Base-by-base conservation (phyloP, 2,329 filamentous ascomycete genomes). In the Exutisphaerella laricina region DNA sequence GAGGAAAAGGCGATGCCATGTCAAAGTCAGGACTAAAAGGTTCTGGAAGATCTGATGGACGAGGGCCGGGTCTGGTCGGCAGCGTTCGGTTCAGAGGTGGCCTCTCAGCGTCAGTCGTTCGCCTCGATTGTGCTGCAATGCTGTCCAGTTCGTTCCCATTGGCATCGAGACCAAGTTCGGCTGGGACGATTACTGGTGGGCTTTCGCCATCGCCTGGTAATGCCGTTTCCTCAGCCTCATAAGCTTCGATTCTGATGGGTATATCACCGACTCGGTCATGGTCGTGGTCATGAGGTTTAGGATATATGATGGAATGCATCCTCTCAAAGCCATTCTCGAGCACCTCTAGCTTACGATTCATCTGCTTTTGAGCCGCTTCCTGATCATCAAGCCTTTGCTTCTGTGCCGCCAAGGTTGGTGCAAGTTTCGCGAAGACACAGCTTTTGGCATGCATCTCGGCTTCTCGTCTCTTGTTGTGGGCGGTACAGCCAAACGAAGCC, bases 351-450 rank as follows among this genome's bases (percentile, higher is more conserved):
- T 69, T 72, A 37, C 68, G 62, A 13, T 55, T 58, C 50, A 73
- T 57, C 14, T 66, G 59, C 40, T 66, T 66, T 39, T 71, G 62
- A 18, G 58, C 58, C 14, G 65, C 61, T 48, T 72, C 69, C 39
- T 66, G 67, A 43, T 67, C 63, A 38, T 70, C 67, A 41, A 71
- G 58, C 10, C 66, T 61, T 36, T 66, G 59, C 41, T 68, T 63
- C 49, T 73, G 67, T 16, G 64, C 60, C 23, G 61, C 56, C 41
- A 73, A 61, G 22, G 68, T 59, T 0, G 71, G 71, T 3, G 67
- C 64, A 56, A 74, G 67, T 39, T 60, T 68, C 6, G 70, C 70
- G 54, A 73, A 68, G 3, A 65, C 60, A 49, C 71, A 74, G 8
- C 46, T 55, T 35, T 56, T 57, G 20, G 66, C 62, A 41, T 74